Conservation (phyloP, 257 asterid species). For the Jaltomata sinuosa region DNA sequence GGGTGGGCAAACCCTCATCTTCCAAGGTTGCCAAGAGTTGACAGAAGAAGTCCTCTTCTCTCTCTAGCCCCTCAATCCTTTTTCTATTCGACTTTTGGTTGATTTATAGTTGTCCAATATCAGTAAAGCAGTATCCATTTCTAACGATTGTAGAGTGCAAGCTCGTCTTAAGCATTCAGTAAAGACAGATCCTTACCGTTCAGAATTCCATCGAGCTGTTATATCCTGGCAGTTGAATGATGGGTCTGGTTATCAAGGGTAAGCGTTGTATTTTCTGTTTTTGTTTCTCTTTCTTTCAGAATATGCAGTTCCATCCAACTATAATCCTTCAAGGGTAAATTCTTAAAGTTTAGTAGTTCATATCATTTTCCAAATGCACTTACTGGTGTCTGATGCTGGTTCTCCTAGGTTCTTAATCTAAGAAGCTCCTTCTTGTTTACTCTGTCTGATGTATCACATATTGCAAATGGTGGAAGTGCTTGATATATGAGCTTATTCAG, state of each 20-base stretch:
- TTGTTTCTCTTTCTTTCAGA: not conserved
- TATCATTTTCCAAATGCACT: not conserved
- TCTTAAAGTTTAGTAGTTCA: not conserved
- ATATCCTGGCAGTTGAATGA: slow-evolving; percentile 55
- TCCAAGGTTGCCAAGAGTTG: slow-evolving; percentile 56
- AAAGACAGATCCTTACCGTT: slow-evolving; percentile 68
- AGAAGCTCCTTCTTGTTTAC: not conserved
- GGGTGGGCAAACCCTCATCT: slow-evolving; percentile 85
- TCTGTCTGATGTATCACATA: not conserved
- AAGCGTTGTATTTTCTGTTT: slow-evolving; percentile 10
- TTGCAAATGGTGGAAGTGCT: not conserved
- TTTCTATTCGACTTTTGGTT: not conserved
- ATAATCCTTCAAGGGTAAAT: not conserved
- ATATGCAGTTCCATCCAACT: not conserved
- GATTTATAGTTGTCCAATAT: not conserved
- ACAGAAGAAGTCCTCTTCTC: not conserved
- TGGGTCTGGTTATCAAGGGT: slow-evolving; percentile 63
- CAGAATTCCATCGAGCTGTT: slow-evolving; percentile 75
- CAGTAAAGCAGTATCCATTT: not conserved
- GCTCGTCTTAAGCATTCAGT: slow-evolving; percentile 77
- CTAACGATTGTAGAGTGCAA: slow-evolving; percentile 46
- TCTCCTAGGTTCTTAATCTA: not conserved
- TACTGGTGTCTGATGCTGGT: not conserved
- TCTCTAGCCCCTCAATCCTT: not conserved
- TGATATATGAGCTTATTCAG: not conserved